These are phyloP conservation scores for Asclepias syriaca DNA, from an alignment of 257 asterid species.

Conservation along the genomic window DNA sequence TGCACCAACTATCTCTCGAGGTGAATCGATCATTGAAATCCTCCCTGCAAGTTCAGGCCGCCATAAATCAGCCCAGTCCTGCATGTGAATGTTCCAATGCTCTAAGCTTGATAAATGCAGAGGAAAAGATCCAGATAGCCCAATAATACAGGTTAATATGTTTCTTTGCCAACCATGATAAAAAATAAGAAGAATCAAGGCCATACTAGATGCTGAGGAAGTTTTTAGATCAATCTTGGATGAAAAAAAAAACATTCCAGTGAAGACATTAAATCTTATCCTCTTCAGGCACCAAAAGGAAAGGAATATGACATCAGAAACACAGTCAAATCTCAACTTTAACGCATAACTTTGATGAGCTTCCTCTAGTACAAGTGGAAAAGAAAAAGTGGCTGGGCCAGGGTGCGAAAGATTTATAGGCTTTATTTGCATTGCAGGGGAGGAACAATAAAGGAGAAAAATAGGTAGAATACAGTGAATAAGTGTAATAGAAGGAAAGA, in stretches of 20 bases:
- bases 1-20: slow-evolving; percentile 85
- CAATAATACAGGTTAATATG: background rate
- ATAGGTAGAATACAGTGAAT: background rate
- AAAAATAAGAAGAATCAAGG: too few relatives aligned
- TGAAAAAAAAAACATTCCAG: background rate
- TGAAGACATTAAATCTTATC: background rate
- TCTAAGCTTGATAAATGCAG: background rate
- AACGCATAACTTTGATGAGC: background rate
- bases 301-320: background rate
- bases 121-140: background rate
- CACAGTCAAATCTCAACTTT: background rate
- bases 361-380: background rate
- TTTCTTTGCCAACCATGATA: background rate
- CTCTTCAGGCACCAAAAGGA: background rate
- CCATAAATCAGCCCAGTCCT: slow-evolving; percentile 99
- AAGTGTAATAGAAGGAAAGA: background rate
- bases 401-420: background rate
- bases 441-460: background rate
- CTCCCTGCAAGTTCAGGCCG: slow-evolving; percentile 88
- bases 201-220: background rate
- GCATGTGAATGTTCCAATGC: slow-evolving; percentile 15
- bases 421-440: background rate
- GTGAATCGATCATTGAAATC: slow-evolving; percentile 89
- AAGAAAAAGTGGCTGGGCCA: too few relatives aligned
- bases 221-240: background rate